phyloP scores from a whole-genome alignment of 345 rosid genomes.

The Camelina sativa region DNA sequence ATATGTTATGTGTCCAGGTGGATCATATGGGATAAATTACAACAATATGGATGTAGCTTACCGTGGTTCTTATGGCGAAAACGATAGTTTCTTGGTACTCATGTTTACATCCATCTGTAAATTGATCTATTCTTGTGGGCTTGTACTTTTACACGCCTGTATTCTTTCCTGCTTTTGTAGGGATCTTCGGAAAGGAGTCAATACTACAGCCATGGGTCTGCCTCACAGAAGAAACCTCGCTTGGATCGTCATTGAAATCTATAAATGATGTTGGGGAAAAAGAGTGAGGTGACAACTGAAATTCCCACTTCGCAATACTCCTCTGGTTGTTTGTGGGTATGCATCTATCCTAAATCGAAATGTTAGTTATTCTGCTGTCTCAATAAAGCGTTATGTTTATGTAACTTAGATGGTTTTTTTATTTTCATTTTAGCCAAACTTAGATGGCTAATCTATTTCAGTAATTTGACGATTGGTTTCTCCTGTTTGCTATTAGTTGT shows the following conservation, averaged over 20 bases:
- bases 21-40: constrained; percentile 70
- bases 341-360: constrained; percentile 19
- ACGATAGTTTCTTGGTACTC: constrained; percentile 69
- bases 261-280: constrained; percentile 37
- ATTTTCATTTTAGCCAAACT: constrained; percentile 1
- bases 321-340: constrained; percentile 36
- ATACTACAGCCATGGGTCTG: constrained; percentile 67
- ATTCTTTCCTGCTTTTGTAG: constrained; percentile 49
- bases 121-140: constrained; percentile 24
- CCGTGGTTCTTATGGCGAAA: constrained; percentile 71
- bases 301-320: constrained; percentile 23
- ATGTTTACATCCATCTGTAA: constrained; percentile 21
- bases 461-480: constrained; percentile 27
- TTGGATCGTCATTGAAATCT: constrained; percentile 61
- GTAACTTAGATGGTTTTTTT: constrained; percentile 29
- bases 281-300: constrained; percentile 35
- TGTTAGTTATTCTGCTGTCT: constrained; percentile 26
- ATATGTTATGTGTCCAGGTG: constrained; percentile 54
- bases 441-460: constrained; percentile 30
- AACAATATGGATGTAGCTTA: constrained; percentile 56
- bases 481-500: constrained; percentile 17
- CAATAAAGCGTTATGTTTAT: constrained; percentile 25
- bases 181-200: constrained; percentile 68
- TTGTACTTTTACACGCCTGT: constrained; percentile 22
- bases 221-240: constrained; percentile 78